phyloP scores from a whole-genome alignment of 331 rosid species.

The Pyracantha coccinea region DNA sequence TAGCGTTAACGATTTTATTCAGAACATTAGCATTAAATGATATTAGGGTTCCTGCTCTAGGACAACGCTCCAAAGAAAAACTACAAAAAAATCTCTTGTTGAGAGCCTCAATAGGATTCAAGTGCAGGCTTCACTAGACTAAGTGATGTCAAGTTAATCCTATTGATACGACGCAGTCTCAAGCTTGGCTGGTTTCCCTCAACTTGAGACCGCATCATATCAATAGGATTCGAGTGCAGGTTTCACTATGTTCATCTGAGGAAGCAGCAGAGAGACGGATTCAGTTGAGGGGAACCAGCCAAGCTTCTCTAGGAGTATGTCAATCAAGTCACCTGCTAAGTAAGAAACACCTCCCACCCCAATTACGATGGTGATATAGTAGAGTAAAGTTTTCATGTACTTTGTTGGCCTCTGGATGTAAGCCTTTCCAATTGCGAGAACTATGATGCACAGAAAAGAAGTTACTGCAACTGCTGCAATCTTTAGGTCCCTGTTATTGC shows the following conservation, averaged over 20 bases:
- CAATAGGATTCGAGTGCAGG: conserved; percentile 21
- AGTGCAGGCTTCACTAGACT: conserved; percentile 1
- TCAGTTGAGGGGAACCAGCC: conserved; percentile 39
- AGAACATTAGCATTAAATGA: too few relatives aligned
- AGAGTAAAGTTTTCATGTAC: conserved; percentile 32
- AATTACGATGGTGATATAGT: conserved; percentile 30
- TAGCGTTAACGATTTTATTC: background rate
- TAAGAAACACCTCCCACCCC: conserved; percentile 42
- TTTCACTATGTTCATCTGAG: conserved; percentile 8
- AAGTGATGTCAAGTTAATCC: too few relatives aligned
- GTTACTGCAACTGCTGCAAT: conserved; percentile 55
- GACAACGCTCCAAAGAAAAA: background rate
- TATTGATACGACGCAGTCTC: too few relatives aligned
- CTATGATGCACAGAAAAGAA: conserved; percentile 45
- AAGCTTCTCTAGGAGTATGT: conserved; percentile 26
- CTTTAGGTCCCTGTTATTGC: conserved; percentile 34
- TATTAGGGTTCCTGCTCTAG: background rate
- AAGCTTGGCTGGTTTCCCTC: too few relatives aligned
- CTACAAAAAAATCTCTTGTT: background rate
- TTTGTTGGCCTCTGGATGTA: conserved; percentile 24
- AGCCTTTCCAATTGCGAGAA: conserved; percentile 53
- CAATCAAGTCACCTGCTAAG: conserved; percentile 36
- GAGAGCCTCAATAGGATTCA: conserved; percentile 21
- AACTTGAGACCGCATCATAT: background rate
- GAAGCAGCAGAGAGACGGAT: conserved; percentile 12